These are phyloP conservation scores for Rhodotorula taiwanensis DNA, from an alignment of 768 basidiomycete genomes.

Conservation along the genomic window DNA sequence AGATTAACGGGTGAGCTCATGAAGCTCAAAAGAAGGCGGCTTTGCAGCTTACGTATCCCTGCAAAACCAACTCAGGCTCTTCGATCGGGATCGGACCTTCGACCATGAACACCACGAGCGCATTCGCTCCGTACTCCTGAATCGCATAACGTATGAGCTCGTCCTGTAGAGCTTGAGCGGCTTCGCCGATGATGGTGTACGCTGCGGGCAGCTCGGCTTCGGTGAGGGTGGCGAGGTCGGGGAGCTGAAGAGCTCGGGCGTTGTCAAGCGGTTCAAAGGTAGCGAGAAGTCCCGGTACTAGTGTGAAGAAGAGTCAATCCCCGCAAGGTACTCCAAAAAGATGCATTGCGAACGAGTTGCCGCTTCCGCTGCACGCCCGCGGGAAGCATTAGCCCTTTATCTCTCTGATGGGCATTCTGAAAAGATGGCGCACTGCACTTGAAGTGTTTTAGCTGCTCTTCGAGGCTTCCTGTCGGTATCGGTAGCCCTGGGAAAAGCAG, in stretches of 20 bases:
- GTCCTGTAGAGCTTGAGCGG: background rate
- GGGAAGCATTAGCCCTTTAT: too few species aligned
- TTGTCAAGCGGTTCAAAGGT: background rate
- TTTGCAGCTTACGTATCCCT: background rate
- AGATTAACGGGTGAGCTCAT: background rate
- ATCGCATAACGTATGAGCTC: background rate
- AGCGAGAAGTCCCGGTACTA: background rate
- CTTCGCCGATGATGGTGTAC: background rate
- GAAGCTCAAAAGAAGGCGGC: too few species aligned
- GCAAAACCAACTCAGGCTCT: background rate
- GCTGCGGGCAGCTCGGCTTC: background rate
- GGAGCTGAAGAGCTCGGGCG: background rate
- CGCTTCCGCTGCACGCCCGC: background rate
- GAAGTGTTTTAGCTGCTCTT: too few species aligned
- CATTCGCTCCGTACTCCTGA: conserved; percentile 6
- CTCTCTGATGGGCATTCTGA: too few species aligned
- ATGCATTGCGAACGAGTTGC: too few species aligned
- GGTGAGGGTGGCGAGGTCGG: background rate
- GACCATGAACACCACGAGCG: background rate
- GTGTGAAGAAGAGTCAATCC: background rate
- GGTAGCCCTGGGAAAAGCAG: too few species aligned
- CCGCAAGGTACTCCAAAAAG: too few species aligned
- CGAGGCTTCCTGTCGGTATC: too few species aligned
- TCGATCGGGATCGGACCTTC: background rate
- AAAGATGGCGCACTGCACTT: too few species aligned